Percentiles rank a stretch among this genome's conserved stretches.
Evolutionary conservation across 345 rosid genomes (phyloP).

Genomic region (thale cress (Arabidopsis thaliana)): TAIR10.1 NC_003070.9:466501-467000

Average conservation of each 20-base stretch:
- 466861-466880: no score
- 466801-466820: neutral
- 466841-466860: neutral
- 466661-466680: neutral
- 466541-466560: neutral
- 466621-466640: neutral
- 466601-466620: neutral
- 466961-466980: slow-evolving; percentile 72
- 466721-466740: slow-evolving; percentile 68
- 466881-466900: no score
- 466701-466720: neutral
- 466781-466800: slow-evolving; percentile 70
- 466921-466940: no score
- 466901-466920: no score
- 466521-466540: neutral
- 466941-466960: slow-evolving; percentile 50
- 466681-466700: neutral
- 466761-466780: slow-evolving; percentile 75
- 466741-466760: slow-evolving; percentile 68
- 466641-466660: neutral
- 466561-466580: neutral
- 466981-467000: slow-evolving; percentile 67
- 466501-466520: neutral
- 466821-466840: neutral
- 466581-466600: neutral